These are phyloP conservation scores for Capsicum chinense DNA, from an alignment of 257 asterid species.

Conservation along the genomic window DNA sequence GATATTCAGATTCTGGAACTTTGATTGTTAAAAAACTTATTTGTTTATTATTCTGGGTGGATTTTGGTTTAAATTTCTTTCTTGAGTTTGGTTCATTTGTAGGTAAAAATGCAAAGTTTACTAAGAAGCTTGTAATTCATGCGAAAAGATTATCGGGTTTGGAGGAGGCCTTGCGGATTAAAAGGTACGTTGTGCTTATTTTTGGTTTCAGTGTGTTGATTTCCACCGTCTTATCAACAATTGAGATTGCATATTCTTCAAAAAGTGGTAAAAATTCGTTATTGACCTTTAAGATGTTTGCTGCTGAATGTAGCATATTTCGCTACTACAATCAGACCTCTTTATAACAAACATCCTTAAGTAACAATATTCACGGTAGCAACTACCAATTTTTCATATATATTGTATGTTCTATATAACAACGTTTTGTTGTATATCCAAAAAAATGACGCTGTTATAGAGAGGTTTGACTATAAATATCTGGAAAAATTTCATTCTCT, in stretches of 20 bases:
- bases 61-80: constrained; percentile 28
- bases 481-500: background rate
- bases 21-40: background rate
- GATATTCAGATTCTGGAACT: background rate
- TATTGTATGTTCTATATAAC: background rate
- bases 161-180: constrained; percentile 84
- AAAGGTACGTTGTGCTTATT: constrained; percentile 51
- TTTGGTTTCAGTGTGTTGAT: background rate
- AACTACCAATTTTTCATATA: background rate
- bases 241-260: background rate
- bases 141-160: constrained; percentile 82
- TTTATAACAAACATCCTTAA: background rate
- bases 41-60: background rate
- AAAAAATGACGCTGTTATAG: background rate
- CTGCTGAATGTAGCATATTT: background rate
- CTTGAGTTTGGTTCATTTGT: constrained; percentile 37
- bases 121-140: constrained; percentile 52
- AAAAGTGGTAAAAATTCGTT: background rate
- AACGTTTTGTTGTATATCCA: background rate
- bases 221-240: background rate
- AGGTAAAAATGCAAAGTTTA: constrained; percentile 45
- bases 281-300: background rate
- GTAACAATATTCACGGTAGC: background rate
- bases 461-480: background rate
- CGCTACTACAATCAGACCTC: background rate